Conservation (phyloP, 352 stramenopile species). For the Pythium grandisporangium region DNA sequence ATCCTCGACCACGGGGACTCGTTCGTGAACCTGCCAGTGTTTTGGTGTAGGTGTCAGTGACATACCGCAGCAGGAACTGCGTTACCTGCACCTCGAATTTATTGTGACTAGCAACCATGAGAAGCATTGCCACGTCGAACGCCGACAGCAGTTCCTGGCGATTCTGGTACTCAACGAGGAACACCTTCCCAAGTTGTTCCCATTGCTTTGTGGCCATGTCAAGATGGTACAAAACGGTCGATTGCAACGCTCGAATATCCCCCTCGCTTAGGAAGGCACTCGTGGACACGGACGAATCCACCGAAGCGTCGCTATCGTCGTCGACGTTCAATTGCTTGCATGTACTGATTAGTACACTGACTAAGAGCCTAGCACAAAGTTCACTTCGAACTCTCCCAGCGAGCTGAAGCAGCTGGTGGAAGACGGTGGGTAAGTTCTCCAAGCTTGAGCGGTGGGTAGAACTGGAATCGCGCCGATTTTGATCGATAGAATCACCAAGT, state of each 20-base stretch:
- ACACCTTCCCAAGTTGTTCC: constrained; percentile 20
- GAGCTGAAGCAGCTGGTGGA: constrained; percentile 30
- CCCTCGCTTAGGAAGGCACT: constrained; percentile 5
- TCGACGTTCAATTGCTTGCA: constrained; percentile 10
- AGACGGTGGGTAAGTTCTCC: constrained; percentile 26
- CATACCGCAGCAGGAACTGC: constrained; percentile 16
- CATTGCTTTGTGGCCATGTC: constrained; percentile 40
- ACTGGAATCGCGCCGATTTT: too few relatives aligned
- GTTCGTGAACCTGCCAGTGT: constrained; percentile 2
- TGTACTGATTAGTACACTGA: constrained; percentile 25
- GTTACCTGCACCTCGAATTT: constrained; percentile 20
- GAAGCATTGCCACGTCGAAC: constrained; percentile 32
- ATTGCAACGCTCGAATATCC: constrained; percentile 24
- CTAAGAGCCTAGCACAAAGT: constrained; percentile 24
- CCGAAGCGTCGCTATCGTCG: neutral
- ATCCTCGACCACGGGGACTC: too few relatives aligned
- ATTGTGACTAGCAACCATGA: constrained; percentile 23
- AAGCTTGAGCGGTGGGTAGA: too few relatives aligned
- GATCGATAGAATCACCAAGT: constrained; percentile 5
- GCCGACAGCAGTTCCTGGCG: constrained; percentile 16
- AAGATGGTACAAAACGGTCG: constrained; percentile 47
- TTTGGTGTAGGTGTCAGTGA: constrained; percentile 13
- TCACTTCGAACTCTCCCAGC: constrained; percentile 15
- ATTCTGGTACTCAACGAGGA: constrained; percentile 30
- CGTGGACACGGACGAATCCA: neutral